phyloP scores from a whole-genome alignment of 1,284 basidiomycete genomes.

The Microbotryum lychnidis-dioicae region DNA sequence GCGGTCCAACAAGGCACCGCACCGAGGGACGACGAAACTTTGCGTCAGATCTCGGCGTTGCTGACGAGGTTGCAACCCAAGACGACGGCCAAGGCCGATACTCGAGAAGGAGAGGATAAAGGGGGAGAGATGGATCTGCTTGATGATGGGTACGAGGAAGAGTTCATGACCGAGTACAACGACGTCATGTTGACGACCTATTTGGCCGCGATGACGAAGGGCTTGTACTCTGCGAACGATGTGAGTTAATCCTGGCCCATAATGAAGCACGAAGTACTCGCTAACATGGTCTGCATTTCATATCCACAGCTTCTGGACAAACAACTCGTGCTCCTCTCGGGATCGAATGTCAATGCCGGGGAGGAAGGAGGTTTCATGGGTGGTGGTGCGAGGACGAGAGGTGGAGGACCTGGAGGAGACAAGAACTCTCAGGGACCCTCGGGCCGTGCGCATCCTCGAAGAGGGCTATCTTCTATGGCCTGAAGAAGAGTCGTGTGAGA shows the following conservation, averaged over 20 bases:
- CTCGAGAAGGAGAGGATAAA: not conserved
- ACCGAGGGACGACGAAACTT: constrained; percentile 62
- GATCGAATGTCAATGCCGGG: constrained; percentile 1
- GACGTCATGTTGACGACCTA: constrained; percentile 89
- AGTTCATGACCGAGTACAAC: constrained; percentile 86
- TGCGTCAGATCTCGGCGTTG: constrained; percentile 76
- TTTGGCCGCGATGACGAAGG: constrained; percentile 78
- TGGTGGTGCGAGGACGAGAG: no score
- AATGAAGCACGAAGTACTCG: no score
- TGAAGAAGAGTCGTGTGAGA: no score
- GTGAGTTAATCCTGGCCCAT: constrained; percentile 47
- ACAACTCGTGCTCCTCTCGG: constrained; percentile 50
- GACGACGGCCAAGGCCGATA: not conserved
- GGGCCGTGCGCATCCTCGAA: no score
- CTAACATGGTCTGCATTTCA: not conserved
- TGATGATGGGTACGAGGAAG: constrained; percentile 56
- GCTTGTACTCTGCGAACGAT: constrained; percentile 76
- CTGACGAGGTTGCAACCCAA: constrained; percentile 64
- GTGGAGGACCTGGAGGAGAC: no score
- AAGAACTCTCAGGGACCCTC: no score
- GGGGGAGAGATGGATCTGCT: constrained; percentile 59
- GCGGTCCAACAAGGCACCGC: constrained; percentile 61
- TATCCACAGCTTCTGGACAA: constrained; percentile 57
- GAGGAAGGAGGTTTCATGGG: constrained; percentile 6
- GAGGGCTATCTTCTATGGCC: no score